phyloP scores from a whole-genome alignment of 208 protist genomes.

The Trypanosoma conorhini region DNA sequence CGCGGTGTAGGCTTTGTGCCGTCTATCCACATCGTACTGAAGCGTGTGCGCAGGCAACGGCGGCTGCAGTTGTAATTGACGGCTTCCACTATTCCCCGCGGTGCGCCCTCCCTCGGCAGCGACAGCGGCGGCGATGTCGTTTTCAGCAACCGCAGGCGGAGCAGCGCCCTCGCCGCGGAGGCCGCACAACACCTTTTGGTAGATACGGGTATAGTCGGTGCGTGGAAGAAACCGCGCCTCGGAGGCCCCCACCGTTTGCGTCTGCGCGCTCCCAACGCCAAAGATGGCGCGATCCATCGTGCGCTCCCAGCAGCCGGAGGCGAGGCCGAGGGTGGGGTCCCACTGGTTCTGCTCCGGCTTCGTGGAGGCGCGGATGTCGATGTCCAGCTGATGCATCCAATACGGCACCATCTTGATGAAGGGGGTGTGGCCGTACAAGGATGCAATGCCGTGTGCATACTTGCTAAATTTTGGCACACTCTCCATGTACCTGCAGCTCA shows the following conservation, averaged over 20 bases:
- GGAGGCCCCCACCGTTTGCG: slow-evolving; percentile 79
- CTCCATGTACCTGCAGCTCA: slow-evolving; percentile 90
- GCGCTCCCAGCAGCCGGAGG: slow-evolving; percentile 77
- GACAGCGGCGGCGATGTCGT: no score
- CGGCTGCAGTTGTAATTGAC: slow-evolving; percentile 1
- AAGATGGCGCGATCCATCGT: slow-evolving; percentile 80
- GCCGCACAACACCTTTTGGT: slow-evolving; percentile 56
- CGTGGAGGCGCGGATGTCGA: slow-evolving; percentile 87
- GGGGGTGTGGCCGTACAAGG: slow-evolving; percentile 83
- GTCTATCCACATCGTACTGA: slow-evolving; percentile 76
- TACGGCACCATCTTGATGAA: slow-evolving; percentile 90
- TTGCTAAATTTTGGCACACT: slow-evolving; percentile 90
- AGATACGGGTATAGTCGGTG: slow-evolving; percentile 72
- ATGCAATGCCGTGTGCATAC: slow-evolving; percentile 89
- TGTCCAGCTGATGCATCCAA: slow-evolving; percentile 89
- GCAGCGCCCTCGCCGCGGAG: slow-evolving; percentile 21
- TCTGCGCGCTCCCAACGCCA: slow-evolving; percentile 70
- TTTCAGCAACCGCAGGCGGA: not conserved
- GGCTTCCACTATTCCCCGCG: not conserved
- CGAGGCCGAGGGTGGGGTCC: slow-evolving; percentile 81
- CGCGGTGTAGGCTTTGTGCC: slow-evolving; percentile 78
- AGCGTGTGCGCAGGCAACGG: slow-evolving; percentile 42
- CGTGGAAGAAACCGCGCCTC: slow-evolving; percentile 83
- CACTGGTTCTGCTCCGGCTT: slow-evolving; percentile 82
- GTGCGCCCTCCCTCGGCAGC: not conserved